Conservation (phyloP, 306 rosid genomes). For the Styphnolobium japonicum region DNA sequence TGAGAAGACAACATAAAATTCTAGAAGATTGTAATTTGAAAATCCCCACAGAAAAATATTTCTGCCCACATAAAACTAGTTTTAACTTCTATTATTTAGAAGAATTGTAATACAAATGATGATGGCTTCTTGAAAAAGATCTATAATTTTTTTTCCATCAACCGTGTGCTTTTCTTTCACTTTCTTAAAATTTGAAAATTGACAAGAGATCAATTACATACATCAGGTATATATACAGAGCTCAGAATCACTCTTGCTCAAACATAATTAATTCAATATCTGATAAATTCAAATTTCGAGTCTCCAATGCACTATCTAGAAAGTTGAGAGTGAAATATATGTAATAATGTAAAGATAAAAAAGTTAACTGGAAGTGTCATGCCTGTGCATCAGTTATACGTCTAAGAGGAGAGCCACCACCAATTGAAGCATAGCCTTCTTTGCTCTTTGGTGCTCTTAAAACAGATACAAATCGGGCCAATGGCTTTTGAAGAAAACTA, state of each 20-base stretch:
- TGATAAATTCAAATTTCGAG: constrained; percentile 5
- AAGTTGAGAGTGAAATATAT: constrained; percentile 5
- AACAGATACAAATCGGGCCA: constrained; percentile 88
- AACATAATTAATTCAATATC: background rate
- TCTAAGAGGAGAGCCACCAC: constrained; percentile 97
- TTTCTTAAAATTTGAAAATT: background rate
- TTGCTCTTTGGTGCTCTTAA: constrained; percentile 88
- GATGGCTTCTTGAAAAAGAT: background rate
- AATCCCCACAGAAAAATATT: background rate
- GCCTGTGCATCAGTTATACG: constrained; percentile 92
- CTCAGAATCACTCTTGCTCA: background rate
- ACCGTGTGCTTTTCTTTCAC: background rate
- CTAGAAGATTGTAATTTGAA: background rate
- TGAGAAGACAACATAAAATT: background rate
- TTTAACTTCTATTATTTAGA: constrained; percentile 11
- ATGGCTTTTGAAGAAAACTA: constrained; percentile 88
- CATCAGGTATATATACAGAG: constrained; percentile 1
- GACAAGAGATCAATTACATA: background rate
- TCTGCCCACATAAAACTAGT: background rate
- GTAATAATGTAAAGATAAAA: background rate
- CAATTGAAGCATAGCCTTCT: constrained; percentile 97
- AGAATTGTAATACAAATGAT: background rate
- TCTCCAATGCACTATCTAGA: background rate
- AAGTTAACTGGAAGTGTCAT: constrained; percentile 22
- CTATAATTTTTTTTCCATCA: background rate